Evolutionary conservation across 192 early-diverging fungal genomes (phyloP), one percentile per base, ranked within the genome.

Genomic region (Geosiphon pyriformis): DNA sequence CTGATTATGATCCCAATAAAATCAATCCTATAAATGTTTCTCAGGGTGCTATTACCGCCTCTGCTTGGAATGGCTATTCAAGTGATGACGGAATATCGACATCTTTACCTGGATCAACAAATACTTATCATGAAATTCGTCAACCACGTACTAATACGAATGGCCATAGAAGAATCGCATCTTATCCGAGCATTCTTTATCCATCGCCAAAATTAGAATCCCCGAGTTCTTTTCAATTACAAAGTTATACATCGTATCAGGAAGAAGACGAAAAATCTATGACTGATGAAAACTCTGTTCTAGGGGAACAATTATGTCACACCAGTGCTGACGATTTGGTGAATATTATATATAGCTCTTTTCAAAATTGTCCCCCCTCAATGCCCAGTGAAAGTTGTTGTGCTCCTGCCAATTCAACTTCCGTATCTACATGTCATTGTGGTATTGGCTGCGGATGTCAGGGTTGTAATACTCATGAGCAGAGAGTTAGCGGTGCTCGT

Each of bases 391-490:
- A 49, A 50, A 66, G 34, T 66, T 66, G 64, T 66, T 66, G 51
- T 55, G 51, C 51, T 35, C 18, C 12, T 61, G 35, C 31, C 4
- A 17, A 8, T 20, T 4, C 46, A 62, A 29, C 46, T 7, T 17
- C 7, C 15, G 3, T 25, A n/a, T n/a, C 42, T 6, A 69, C 72
- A 12, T 78, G 76, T 59, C 70, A 70, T 8, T 78, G 76, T 75
- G 76, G 76, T 60, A 51, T 71, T 7, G 62, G 69, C 2, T 78
- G 76, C 37, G 56, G 60, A 2, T 78, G 76, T 65, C 34, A 59
- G 35, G 76, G 76, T 12, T 78, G 76, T 42, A 65, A 72, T 57
- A 71, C 74, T 6, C 76, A 78, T 65, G 56, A 70, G 20, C 59
- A 67, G 33, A 70, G 62, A 47, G 75, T 69, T 1, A 70, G 70